phyloP scores from a whole-genome alignment of 345 rosid genomes.

The Excoecaria cochinchinensis region DNA sequence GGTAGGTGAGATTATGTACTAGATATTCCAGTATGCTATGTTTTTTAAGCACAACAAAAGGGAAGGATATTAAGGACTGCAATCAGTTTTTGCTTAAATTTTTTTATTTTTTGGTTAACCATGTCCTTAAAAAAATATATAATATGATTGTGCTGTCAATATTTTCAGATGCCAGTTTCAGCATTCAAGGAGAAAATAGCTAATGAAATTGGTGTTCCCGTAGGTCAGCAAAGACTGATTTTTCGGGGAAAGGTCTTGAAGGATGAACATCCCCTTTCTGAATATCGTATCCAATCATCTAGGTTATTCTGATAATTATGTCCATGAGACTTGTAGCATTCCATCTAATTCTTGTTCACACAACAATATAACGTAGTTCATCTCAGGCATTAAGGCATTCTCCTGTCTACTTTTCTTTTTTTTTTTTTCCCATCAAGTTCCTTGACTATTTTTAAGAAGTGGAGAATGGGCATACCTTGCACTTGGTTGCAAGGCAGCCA shows the following conservation, averaged over 20 bases:
- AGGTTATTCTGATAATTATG: neutral
- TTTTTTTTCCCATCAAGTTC: neutral
- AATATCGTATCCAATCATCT: conserved; percentile 73
- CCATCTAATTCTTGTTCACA: neutral
- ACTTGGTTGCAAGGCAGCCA: conserved; percentile 83
- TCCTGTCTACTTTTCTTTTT: neutral
- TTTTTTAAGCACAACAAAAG: neutral
- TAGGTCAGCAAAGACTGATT: conserved; percentile 84
- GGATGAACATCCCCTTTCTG: conserved; percentile 85
- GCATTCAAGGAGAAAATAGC: conserved; percentile 89
- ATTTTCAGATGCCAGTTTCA: conserved; percentile 66
- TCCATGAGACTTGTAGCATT: neutral
- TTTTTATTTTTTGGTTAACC: too few relatives aligned
- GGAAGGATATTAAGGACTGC: neutral
- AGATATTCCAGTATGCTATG: neutral
- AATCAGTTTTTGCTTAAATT: too few relatives aligned
- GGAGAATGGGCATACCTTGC: conserved; percentile 92
- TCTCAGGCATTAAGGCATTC: neutral
- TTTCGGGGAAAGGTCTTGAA: conserved; percentile 88
- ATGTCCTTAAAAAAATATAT: neutral
- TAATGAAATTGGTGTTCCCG: conserved; percentile 63
- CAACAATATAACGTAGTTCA: conserved; percentile 13
- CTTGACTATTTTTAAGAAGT: conserved; percentile 65
- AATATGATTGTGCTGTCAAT: conserved; percentile 10
- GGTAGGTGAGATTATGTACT: neutral